These are phyloP conservation scores for Stagonosporopsis vannaccii DNA, from an alignment of 2,329 filamentous ascomycete genomes.

Conservation along the genomic window DNA sequence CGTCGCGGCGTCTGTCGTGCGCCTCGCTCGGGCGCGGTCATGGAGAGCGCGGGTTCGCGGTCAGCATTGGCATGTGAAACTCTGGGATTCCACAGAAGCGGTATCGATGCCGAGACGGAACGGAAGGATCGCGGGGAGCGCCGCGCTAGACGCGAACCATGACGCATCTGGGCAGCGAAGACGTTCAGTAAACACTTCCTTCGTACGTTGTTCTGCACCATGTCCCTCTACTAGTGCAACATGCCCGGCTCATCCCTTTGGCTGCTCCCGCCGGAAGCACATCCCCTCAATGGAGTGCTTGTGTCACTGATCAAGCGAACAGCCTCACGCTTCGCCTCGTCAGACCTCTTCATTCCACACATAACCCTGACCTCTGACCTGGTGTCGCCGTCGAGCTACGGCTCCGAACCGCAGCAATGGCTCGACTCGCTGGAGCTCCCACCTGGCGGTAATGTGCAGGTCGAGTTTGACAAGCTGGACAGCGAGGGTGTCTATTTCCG, in stretches of 20 bases:
- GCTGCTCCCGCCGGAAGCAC: slow-evolving; percentile 50
- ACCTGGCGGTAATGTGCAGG: slow-evolving; percentile 22
- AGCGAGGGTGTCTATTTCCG: slow-evolving; percentile 49
- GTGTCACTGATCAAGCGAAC: slow-evolving; percentile 44
- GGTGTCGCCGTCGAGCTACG: slow-evolving; percentile 36
- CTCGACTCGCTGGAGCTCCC: slow-evolving; percentile 43
- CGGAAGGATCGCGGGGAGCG: slow-evolving; percentile 14
- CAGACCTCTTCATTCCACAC: slow-evolving; percentile 51
- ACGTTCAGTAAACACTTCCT: not conserved
- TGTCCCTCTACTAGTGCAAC: slow-evolving; percentile 7
- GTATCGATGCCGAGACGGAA: slow-evolving; percentile 12
- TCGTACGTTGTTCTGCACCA: not conserved
- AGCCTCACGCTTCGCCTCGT: slow-evolving; percentile 46
- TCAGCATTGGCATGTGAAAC: slow-evolving; percentile 16
- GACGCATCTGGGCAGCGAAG: slow-evolving; percentile 1
- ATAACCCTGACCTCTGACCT: slow-evolving; percentile 51
- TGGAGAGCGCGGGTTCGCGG: slow-evolving; percentile 20
- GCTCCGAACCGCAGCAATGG: slow-evolving; percentile 47
- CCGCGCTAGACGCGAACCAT: slow-evolving; percentile 9
- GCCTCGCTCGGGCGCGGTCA: slow-evolving; percentile 27
- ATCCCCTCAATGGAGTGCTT: slow-evolving; percentile 42
- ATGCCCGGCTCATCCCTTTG: slow-evolving; percentile 55
- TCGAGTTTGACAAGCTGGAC: slow-evolving; percentile 41
- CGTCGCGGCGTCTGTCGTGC: slow-evolving; percentile 37
- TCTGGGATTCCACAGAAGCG: not conserved